phyloP scores from a whole-genome alignment of 2,329 filamentous ascomycete species.

The Epichloe uncinata region DNA sequence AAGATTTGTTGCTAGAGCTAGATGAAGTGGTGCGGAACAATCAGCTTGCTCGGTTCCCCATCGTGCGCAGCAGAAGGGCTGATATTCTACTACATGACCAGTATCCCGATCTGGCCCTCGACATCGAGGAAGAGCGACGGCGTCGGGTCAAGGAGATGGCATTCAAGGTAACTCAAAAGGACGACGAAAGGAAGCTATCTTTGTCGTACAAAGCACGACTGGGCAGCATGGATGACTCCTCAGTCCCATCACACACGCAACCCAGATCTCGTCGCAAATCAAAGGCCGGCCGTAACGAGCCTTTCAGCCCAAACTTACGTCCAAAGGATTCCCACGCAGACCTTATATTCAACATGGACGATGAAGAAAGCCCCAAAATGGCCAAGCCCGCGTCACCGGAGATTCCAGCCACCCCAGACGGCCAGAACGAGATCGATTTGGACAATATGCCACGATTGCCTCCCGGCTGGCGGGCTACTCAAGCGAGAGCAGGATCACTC shows the following conservation, averaged over 20 bases:
- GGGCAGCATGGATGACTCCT: conserved; percentile 52
- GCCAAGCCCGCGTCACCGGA: conserved; percentile 17
- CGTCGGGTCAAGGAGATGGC: conserved; percentile 65
- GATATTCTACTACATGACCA: conserved; percentile 52
- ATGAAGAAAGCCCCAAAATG: conserved; percentile 38
- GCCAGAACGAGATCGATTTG: conserved; percentile 13
- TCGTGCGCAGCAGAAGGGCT: conserved; percentile 61
- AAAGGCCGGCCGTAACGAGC: conserved; percentile 36
- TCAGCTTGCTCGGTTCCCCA: conserved; percentile 64
- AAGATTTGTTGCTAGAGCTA: conserved; percentile 67
- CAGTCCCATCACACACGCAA: conserved; percentile 23
- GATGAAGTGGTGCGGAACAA: conserved; percentile 71
- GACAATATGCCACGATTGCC: conserved; percentile 18
- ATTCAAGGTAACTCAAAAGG: conserved; percentile 45
- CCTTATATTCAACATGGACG: conserved; percentile 91
- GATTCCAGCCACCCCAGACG: conserved; percentile 8
- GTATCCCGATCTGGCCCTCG: conserved; percentile 47
- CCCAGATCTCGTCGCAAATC: conserved; percentile 35
- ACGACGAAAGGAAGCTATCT: conserved; percentile 50
- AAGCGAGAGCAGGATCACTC: conserved; percentile 1
- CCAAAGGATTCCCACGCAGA: conserved; percentile 58
- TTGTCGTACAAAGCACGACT: conserved; percentile 47
- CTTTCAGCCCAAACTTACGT: conserved; percentile 52
- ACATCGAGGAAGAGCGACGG: conserved; percentile 56
- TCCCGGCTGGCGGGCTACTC: conserved; percentile 15